A percentile compares a stretch with the other conserved stretches of the same genome.
Evolutionary conservation across 192 early-diverging fungal species (phyloP).

Genomic region (Podila clonocystis): DNA sequence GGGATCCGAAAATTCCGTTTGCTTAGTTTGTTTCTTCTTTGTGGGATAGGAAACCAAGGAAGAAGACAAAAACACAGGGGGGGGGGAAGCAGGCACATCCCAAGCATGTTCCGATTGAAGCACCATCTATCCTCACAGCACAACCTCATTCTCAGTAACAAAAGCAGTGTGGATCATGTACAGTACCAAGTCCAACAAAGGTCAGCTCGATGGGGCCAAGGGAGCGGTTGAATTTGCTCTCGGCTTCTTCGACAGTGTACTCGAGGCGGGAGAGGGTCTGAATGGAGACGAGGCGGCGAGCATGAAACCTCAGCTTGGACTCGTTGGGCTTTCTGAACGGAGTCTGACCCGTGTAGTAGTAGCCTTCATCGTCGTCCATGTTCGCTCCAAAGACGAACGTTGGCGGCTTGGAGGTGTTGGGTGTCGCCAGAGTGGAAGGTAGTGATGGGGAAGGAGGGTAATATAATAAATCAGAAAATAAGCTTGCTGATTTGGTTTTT

Average conservation of each 20-base stretch:
- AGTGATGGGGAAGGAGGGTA: conserved; percentile 1
- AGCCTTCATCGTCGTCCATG: conserved; percentile 50
- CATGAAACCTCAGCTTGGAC: conserved; percentile 26
- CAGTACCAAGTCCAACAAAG: conserved; percentile 46
- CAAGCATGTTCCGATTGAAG: neutral
- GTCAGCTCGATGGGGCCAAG: conserved; percentile 44
- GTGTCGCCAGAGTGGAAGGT: neutral
- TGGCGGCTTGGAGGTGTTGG: conserved; percentile 22
- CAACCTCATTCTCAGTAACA: neutral
- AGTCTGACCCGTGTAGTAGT: conserved; percentile 51
- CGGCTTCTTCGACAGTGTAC: conserved; percentile 41
- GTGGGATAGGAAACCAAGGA: too few species aligned
- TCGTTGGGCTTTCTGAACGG: conserved; percentile 49
- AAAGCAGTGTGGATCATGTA: neutral
- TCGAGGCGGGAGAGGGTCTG: conserved; percentile 44
- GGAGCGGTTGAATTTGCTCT: conserved; percentile 46
- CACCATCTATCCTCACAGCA: too few species aligned
- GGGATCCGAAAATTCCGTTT: too few species aligned
- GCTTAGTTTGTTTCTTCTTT: too few species aligned
- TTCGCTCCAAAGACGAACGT: conserved; percentile 31
- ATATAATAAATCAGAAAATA: neutral
- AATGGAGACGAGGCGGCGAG: conserved; percentile 37
- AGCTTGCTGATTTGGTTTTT: too few species aligned
- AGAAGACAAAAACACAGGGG: too few species aligned
- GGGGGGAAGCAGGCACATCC: too few species aligned